Conservation (phyloP, 2,329 filamentous ascomycete genomes). For the Aspergillus spinulosporus region DNA sequence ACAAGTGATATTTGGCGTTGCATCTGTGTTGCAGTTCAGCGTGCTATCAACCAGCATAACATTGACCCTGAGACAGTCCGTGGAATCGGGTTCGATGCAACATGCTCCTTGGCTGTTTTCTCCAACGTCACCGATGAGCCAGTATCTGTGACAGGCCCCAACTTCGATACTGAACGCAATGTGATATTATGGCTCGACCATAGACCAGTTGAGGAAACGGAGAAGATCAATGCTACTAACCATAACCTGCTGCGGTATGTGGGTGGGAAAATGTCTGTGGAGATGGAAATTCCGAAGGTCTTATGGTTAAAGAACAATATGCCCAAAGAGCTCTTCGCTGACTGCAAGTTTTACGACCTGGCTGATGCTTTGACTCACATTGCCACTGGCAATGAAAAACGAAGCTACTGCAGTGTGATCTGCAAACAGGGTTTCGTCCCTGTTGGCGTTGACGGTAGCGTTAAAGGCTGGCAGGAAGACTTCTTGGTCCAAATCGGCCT, state of each 20-base stretch:
- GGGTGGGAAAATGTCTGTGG: constrained; percentile 96
- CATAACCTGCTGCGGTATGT: constrained; percentile 96
- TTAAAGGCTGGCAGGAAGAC: constrained; percentile 97
- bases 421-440: constrained; percentile 98
- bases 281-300: constrained; percentile 99
- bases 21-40: constrained; percentile 85
- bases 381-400: constrained; percentile 85
- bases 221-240: constrained; percentile 86
- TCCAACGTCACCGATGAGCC: constrained; percentile 86
- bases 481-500: constrained; percentile 89
- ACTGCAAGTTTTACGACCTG: constrained; percentile 96
- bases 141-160: constrained; percentile 82
- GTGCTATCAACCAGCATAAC: constrained; percentile 76
- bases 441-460: constrained; percentile 93
- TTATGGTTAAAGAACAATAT: constrained; percentile 99
- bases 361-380: constrained; percentile 91
- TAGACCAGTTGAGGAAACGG: constrained; percentile 83
- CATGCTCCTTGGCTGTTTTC: constrained; percentile 95
- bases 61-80: constrained; percentile 74
- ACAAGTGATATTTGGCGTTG: constrained; percentile 95
- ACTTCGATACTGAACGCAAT: constrained; percentile 88
- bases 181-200: constrained; percentile 98
- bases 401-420: constrained; percentile 93
- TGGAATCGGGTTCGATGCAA: constrained; percentile 96
- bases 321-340: constrained; percentile 83